Base-by-base conservation (phyloP, 1,284 basidiomycete genomes). In the Cutaneotrichosporon mucoides region DNA sequence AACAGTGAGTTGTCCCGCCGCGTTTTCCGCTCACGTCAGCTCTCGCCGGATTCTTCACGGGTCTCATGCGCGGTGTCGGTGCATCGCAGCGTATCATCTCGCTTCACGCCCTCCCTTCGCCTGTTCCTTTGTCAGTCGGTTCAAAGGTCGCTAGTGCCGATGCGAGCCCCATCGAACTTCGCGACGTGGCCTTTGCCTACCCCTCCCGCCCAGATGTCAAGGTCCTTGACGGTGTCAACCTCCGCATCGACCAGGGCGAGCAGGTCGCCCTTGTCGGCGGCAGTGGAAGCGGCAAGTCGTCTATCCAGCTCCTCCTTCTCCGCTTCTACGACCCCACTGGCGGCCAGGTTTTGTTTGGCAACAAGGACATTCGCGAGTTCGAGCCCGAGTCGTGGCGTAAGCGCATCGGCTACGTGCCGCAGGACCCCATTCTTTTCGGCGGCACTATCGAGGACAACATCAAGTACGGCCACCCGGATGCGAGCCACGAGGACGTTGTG, bases 291-390 rank as follows among this genome's bases (percentile, higher is more conserved):
- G 79, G 79, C 24, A 80, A 80, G 66, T 79, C 78, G 0, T 82
- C 81, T 0, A 80, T 90, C 57, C 83, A 92, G 53, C 85, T 88
- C 5, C 84, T 92, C n/a, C 84, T 92, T 10, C 87, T 91, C 69
- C 86, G 90, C 8, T 92, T 93, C 81, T 94, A 95, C 75, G 93
- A 97, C 69, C 91, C 92, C 2, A 80, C 83, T 0, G 76, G 76
- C 0, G 94, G 94, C 8, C 67, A 73, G 13, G 86, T 96, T 70
- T 84, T 82, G 59, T 82, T 96, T 15, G 92, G 95, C 64, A 89
- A 89, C 10, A 72, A 83, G 50, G 83, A 94, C 69, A 83, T 87
- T 2, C 80, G 92, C 55, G 93, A 95, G 70, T 78, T 95, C 55
- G 67, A 72, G 15, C 75, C 75, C 63, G 88, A 84, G 68, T 95